Evolutionary conservation across 805 yeast species (phyloP), one percentile per base, ranked within the genome.

Genomic region (Wickerhamiella parazyma): DNA sequence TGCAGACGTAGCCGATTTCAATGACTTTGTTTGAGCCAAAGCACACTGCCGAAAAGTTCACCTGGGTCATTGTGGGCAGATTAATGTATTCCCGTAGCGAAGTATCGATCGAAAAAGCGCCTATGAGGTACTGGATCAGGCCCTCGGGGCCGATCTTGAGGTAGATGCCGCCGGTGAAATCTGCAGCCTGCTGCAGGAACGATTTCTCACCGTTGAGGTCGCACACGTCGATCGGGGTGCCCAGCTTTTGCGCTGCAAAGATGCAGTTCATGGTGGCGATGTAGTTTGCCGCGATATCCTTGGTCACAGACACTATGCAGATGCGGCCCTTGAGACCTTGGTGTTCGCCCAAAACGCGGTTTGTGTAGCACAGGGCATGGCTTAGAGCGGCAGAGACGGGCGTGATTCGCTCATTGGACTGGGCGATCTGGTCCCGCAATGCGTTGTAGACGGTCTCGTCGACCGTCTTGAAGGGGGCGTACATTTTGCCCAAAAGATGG

Each of bases 211-310:
- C 58, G 0, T 80, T 80, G 22, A 91, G 65, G 55, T 87, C 86
- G 48, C 94, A 89, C 10, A 87, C 87, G 60, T 91, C 97, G 18
- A 91, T 76, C 2, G 95, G 81, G 14, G 87, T 75, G 53, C 77
- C 79, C 52, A 58, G 73, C 60, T 87, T 89, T 52, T 91, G 95
- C 0, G 97, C 95, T 0, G 96, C 89, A 63, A 91, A 91, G 24
- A 91, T 89, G 47, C 91, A 72, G 61, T 91, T 91, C 97, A 91
- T 91, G 36, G 85, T 78, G 4, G 96, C 82, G 36, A 89, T 83
- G 59, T 91, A 93, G 46, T 83, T 84, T 42, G 84, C 67, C 4
- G 85, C 75, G 45, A 75, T 77, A 53, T 84, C 86, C 49, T 76
- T 84, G 50, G 79, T 75, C 20, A 85, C 71, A 47, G 77, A 75